These are phyloP conservation scores for Andrographis paniculata DNA, from an alignment of 305 asterid genomes.

Conservation along the genomic window DNA sequence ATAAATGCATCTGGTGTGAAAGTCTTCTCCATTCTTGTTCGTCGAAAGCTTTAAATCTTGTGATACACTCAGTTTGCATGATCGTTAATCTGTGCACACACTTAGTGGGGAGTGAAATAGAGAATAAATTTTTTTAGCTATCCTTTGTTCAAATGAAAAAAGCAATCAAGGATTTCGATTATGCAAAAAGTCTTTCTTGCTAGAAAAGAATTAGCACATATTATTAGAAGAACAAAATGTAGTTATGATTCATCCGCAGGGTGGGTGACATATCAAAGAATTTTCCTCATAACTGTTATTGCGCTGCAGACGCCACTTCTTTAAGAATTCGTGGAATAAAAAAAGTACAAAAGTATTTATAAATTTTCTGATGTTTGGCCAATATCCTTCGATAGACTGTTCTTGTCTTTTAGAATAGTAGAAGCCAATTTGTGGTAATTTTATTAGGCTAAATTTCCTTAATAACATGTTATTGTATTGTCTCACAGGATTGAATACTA, in stretches of 20 bases:
- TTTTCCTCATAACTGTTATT: conserved; percentile 1
- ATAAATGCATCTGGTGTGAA: background rate
- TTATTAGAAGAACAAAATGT: background rate
- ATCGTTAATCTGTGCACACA: background rate
- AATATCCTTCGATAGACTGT: background rate
- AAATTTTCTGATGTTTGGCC: conserved; percentile 4
- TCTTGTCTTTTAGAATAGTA: background rate
- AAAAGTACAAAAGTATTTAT: background rate
- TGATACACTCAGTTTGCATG: background rate
- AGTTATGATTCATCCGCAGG: conserved; percentile 1
- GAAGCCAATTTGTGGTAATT: background rate
- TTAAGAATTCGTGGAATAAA: conserved; percentile 4
- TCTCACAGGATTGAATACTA: background rate
- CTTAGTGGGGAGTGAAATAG: conserved; percentile 1
- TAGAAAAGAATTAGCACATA: background rate
- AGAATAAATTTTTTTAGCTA: background rate
- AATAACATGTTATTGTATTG: background rate
- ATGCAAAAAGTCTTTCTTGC: background rate
- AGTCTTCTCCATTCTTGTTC: background rate
- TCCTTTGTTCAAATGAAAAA: too few species aligned
- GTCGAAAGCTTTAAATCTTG: too few species aligned
- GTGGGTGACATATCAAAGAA: background rate
- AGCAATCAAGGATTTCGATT: too few species aligned
- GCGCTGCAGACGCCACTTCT: background rate
- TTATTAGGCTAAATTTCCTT: background rate